Evolutionary conservation across 441 rosid species (phyloP).

Genomic region (Eutrema salsugineum): DNA sequence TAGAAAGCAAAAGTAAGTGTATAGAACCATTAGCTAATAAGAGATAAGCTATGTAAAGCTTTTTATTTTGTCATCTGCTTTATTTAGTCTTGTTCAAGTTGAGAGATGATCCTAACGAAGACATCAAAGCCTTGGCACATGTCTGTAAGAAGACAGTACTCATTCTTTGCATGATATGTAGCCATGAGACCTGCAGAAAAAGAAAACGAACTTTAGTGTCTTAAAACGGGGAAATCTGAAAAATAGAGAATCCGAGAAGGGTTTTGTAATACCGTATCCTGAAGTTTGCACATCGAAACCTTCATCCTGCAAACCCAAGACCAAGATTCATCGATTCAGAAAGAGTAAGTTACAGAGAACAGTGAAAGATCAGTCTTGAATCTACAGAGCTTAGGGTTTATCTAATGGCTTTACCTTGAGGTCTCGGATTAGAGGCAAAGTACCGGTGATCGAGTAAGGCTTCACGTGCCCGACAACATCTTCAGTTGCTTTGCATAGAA

Average conservation of each 20-base stretch:
- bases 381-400: neutral
- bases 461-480: slow-evolving; percentile 84
- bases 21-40: slow-evolving; percentile 17
- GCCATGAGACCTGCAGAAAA: slow-evolving; percentile 71
- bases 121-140: slow-evolving; percentile 87
- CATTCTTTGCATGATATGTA: slow-evolving; percentile 93
- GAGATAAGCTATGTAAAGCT: slow-evolving; percentile 19
- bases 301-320: slow-evolving; percentile 55
- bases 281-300: slow-evolving; percentile 95
- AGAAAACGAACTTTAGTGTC: no score
- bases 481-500: slow-evolving; percentile 82
- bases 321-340: neutral
- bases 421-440: slow-evolving; percentile 86
- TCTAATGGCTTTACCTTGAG: slow-evolving; percentile 50
- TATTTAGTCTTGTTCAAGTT: slow-evolving; percentile 48
- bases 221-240: neutral
- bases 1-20: slow-evolving; percentile 22
- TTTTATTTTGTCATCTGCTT: slow-evolving; percentile 1
- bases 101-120: slow-evolving; percentile 68
- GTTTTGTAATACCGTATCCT: slow-evolving; percentile 62
- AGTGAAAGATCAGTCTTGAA: neutral
- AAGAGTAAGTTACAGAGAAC: neutral
- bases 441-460: slow-evolving; percentile 95
- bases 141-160: slow-evolving; percentile 84
- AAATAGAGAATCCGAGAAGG: neutral